Percentiles rank a stretch among this genome's conserved stretches.
Conservation (phyloP, 2,329 filamentous ascomycete species). For the Zopfia rhizophila region DNA sequence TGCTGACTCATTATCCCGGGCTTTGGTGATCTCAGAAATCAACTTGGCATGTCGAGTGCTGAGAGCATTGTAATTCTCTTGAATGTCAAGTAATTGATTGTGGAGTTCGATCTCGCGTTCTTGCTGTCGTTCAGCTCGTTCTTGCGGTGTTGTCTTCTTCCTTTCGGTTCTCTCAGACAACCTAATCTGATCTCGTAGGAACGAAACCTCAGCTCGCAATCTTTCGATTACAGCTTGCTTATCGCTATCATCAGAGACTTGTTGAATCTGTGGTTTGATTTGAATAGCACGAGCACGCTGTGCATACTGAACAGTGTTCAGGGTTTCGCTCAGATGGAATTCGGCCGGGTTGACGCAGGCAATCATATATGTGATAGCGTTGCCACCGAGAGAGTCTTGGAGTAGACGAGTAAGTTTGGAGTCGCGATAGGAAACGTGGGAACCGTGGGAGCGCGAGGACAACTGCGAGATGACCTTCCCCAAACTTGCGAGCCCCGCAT, state of each 20-base stretch:
- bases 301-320: conserved; percentile 96
- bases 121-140: conserved; percentile 80
- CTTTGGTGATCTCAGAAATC: conserved; percentile 91
- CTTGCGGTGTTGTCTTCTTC: conserved; percentile 67
- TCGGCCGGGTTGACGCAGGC: conserved; percentile 96
- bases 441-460: conserved; percentile 85
- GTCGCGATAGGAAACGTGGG: conserved; percentile 96
- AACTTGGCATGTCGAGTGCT: conserved; percentile 95
- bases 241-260: conserved; percentile 86
- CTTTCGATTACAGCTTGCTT: conserved; percentile 94
- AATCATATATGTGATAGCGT: conserved; percentile 99
- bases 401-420: conserved; percentile 95
- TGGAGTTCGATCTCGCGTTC: conserved; percentile 91
- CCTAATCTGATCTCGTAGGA: conserved; percentile 91
- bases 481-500: conserved; percentile 90
- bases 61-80: conserved; percentile 93
- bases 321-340: conserved; percentile 95
- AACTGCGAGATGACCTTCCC: conserved; percentile 99
- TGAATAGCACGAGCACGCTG: conserved; percentile 96
- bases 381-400: conserved; percentile 95
- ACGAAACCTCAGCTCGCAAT: conserved; percentile 91
- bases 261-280: conserved; percentile 96
- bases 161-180: conserved; percentile 77
- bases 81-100: conserved; percentile 89
- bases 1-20: conserved; percentile 71